Evolutionary conservation across 192 early-diverging fungal genomes (phyloP).

Genomic region (Diversispora eburnea): DNA sequence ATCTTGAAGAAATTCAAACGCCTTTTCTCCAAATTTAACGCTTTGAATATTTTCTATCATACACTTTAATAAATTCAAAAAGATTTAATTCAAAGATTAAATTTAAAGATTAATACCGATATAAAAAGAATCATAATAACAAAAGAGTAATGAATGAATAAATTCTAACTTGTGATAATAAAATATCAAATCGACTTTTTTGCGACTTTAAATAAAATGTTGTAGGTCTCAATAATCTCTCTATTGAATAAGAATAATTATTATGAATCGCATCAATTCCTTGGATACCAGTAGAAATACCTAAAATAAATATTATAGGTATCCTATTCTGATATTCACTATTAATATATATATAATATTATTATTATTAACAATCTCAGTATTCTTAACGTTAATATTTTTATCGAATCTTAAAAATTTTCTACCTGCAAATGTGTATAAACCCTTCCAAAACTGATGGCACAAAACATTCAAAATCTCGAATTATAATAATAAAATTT

Average conservation of each 20-base stretch:
- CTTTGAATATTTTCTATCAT: constrained; percentile 51
- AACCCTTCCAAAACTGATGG: constrained; percentile 69
- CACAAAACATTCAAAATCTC: constrained; percentile 86
- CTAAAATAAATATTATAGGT: constrained; percentile 78
- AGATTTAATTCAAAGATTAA: background rate
- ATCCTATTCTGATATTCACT: constrained; percentile 67
- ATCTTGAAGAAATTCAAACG: constrained; percentile 75
- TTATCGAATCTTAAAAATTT: background rate
- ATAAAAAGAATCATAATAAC: background rate
- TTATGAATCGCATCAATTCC: constrained; percentile 72
- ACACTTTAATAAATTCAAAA: constrained; percentile 35
- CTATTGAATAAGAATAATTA: constrained; percentile 65
- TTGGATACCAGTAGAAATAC: constrained; percentile 73
- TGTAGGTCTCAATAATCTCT: constrained; percentile 71
- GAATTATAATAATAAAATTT: constrained; percentile 70
- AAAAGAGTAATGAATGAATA: constrained; percentile 2
- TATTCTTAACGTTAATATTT: background rate
- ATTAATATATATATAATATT: constrained; percentile 20
- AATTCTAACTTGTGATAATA: constrained; percentile 55
- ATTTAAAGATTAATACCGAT: constrained; percentile 31
- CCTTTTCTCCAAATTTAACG: constrained; percentile 63
- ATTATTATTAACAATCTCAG: background rate
- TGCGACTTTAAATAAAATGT: constrained; percentile 78
- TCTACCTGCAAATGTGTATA: constrained; percentile 65
- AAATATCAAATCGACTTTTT: constrained; percentile 62